These are phyloP conservation scores for Lyophyllum atratum DNA, from an alignment of 768 basidiomycete species.

Conservation along the genomic window DNA sequence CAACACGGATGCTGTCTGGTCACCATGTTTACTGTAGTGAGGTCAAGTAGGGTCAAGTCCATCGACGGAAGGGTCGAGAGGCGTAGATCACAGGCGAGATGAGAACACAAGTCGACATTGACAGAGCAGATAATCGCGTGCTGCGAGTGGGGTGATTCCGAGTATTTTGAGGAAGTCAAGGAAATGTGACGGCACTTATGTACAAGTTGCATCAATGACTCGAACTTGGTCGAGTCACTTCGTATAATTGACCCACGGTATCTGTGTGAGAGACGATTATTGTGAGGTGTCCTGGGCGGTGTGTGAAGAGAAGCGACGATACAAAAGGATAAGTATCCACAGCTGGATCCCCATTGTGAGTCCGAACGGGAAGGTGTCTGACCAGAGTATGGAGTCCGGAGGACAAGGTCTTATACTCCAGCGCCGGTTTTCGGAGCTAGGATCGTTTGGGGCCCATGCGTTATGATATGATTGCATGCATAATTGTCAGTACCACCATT, in stretches of 20 bases:
- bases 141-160: not conserved
- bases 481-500: not conserved
- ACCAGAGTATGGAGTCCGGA: not conserved
- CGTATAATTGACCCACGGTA: not conserved
- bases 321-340: not conserved
- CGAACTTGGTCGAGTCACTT: not conserved
- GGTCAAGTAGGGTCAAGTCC: no score
- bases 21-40: not conserved
- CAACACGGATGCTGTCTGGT: not conserved
- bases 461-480: not conserved
- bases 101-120: not conserved
- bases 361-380: not conserved
- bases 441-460: no score
- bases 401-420: no score
- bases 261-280: not conserved
- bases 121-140: not conserved
- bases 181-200: not conserved
- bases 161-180: not conserved
- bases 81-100: no score
- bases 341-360: not conserved
- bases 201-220: slow-evolving; percentile 1
- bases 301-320: not conserved
- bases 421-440: no score
- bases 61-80: not conserved
- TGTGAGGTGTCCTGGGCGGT: not conserved